Conservation (phyloP, 2,329 filamentous ascomycete species). For the Paraconiothyrium brasiliense region DNA sequence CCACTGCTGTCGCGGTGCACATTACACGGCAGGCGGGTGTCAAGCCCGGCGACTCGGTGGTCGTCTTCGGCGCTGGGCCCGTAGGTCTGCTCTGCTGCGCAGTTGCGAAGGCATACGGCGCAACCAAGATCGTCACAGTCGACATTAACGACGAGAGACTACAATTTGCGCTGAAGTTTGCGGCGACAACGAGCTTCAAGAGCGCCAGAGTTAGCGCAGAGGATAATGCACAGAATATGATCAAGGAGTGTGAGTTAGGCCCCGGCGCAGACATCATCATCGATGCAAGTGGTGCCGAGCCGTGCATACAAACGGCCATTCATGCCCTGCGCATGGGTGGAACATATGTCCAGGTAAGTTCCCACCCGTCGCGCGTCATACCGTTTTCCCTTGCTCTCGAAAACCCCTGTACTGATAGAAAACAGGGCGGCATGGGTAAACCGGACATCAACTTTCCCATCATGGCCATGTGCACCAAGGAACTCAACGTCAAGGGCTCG, state of each 20-base stretch:
- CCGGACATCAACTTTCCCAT: conserved; percentile 90
- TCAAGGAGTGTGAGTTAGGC: conserved; percentile 69
- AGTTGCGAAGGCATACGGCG: conserved; percentile 86
- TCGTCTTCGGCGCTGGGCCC: conserved; percentile 60
- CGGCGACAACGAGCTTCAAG: conserved; percentile 72
- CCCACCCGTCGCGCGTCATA: background rate
- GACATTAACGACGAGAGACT: conserved; percentile 85
- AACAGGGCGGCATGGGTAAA: conserved; percentile 80
- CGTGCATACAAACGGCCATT: conserved; percentile 60
- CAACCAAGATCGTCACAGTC: conserved; percentile 82
- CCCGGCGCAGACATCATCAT: conserved; percentile 59
- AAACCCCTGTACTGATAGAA: background rate
- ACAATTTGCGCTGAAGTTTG: conserved; percentile 78
- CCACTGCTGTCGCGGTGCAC: conserved; percentile 60
- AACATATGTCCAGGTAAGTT: conserved; percentile 56
- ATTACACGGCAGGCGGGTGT: conserved; percentile 56
- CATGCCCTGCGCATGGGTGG: conserved; percentile 59
- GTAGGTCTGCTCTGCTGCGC: conserved; percentile 89
- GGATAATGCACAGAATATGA: conserved; percentile 78
- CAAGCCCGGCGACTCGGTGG: conserved; percentile 55
- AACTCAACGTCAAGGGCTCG: conserved; percentile 84
- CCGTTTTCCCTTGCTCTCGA: conserved; percentile 1
- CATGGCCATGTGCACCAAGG: conserved; percentile 87
- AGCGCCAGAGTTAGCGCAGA: conserved; percentile 68
- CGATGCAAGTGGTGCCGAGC: conserved; percentile 59